Evolutionary conservation across 176 grass and related monocot species (phyloP), one percentile per base, ranked within the genome.

Genomic region (Otatea glauca): DNA sequence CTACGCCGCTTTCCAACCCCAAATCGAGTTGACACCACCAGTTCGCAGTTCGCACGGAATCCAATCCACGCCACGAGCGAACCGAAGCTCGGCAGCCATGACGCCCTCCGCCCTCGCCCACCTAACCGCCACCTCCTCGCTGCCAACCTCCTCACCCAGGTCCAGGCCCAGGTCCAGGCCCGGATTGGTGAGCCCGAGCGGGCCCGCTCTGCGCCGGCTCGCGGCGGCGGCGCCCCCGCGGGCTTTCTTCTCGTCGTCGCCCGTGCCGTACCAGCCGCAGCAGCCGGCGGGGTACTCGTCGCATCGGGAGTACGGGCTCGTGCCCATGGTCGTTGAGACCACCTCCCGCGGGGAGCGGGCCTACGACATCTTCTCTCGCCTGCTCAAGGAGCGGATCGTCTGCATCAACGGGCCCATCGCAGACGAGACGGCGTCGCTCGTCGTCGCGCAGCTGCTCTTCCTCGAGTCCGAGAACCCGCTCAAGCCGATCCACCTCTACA

Each of bases 381-480:
- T 97, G 21, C 89, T 97, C 81, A 97, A 97, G 82, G 94, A 97
- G 88, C 88, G 94, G 35, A 97, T 97, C 81, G 53, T 97, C 21
- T 94, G 90, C 90, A 86, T 97, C 71, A 78, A 97, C 65, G 94
- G 94, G 0, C 81, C 92, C 72, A 97, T 97, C 74, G 86, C 75
- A 77, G 94, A 97, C 88, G 89, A 74, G 2, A 97, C 84, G 15
- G 86, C 94, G 0, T 81, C 94, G 4, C 83, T 97, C 32, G 93
- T 99, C 32, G 91, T 99, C 17, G 93, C 96, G 27, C 93, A 99
- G 91, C 91, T 99, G 35, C 89, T 99, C 49, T 99, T 95, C 88
- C 89, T 99, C 55, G 96, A 99, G 88, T 98, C 96, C 2, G 91
- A 95, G 91, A 95, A 94, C 70, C 96, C 96, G 55, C 81, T 90